These are phyloP conservation scores for Sarcodon aspratus DNA, from an alignment of 768 basidiomycete species.

Conservation along the genomic window DNA sequence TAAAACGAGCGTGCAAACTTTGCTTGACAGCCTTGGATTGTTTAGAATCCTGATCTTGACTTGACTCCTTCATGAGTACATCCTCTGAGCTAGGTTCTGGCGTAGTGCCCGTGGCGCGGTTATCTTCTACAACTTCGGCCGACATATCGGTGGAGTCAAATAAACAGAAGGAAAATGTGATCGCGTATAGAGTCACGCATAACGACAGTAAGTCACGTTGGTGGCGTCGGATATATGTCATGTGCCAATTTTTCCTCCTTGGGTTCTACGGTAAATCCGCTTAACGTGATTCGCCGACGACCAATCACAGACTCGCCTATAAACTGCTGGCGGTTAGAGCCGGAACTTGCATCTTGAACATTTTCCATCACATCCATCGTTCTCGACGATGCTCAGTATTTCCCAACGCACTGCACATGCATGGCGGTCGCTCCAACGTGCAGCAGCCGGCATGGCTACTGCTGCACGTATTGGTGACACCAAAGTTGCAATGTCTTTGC, in stretches of 20 bases:
- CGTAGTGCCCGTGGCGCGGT: neutral
- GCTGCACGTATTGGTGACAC: conserved; percentile 78
- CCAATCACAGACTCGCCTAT: too few species aligned
- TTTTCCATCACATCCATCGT: too few species aligned
- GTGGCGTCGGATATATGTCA: too few species aligned
- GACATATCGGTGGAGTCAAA: too few species aligned
- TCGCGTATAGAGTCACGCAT: too few species aligned
- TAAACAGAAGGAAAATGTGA: too few species aligned
- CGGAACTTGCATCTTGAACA: too few species aligned
- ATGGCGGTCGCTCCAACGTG: conserved; percentile 17
- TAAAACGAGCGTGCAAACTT: neutral
- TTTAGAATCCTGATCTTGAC: neutral
- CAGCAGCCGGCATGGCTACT: conserved; percentile 62
- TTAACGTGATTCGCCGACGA: too few species aligned
- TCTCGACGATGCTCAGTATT: conserved; percentile 18
- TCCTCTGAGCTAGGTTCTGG: conserved; percentile 3
- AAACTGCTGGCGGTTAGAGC: too few species aligned
- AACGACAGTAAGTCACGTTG: too few species aligned
- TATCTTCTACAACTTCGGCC: neutral
- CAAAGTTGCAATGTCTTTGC: conserved; percentile 80
- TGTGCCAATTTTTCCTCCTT: too few species aligned
- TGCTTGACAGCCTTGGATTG: neutral
- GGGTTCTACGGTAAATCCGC: too few species aligned
- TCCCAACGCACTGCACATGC: conserved; percentile 12
- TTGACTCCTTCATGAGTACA: conserved; percentile 4